Evolutionary conservation across 2,329 filamentous ascomycete species (phyloP), one percentile per base, ranked within the genome.

Genomic region (Hypoxylon sp.): DNA sequence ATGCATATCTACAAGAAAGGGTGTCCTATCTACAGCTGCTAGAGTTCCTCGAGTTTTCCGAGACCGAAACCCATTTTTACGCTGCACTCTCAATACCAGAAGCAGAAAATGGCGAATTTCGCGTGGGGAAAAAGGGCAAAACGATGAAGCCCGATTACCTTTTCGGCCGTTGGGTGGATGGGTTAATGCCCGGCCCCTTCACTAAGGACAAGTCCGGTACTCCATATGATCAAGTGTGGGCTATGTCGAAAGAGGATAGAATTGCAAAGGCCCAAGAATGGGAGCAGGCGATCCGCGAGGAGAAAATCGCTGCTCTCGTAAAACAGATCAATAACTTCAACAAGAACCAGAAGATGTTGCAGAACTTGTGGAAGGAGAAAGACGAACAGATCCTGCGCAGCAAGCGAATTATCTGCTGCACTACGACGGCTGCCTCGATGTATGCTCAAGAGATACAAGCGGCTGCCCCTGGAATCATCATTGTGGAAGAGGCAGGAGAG

Each of bases 401-500:
- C 0, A 87, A 82, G 60, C 73, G 78, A 1, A 76, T 91, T 8
- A 84, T 91, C 31, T 86, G 78, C 0, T 89, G 85, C 56, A 91
- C 88, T 0, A 91, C 88, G 0, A 91, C 84, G 0, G 86, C 75
- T 0, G 87, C 87, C 0, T 85, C 88, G 0, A 90, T 77, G 68
- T 79, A 87, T 40, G 69, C 75, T 0, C 68, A 77, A 0, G 72
- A 80, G 1, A 75, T 91, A 6, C 75, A 75, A 3, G 71, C 75
- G 0, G 80, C 79, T 0, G 67, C 70, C 0, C 84, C 86, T 0
- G 82, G 83, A 1, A 73, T 89, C 2, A 68, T 90, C 1, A 63
- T 91, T 0, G 80, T 89, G 0, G 88, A 91, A 65, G 88, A 91
- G 67, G 88, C 87, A 0, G 88, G 86, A 1, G 87, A 91, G 56